Evolutionary conservation across 2,329 filamentous ascomycete species (phyloP).

Genomic region (Decorospora gaudefroyi): DNA sequence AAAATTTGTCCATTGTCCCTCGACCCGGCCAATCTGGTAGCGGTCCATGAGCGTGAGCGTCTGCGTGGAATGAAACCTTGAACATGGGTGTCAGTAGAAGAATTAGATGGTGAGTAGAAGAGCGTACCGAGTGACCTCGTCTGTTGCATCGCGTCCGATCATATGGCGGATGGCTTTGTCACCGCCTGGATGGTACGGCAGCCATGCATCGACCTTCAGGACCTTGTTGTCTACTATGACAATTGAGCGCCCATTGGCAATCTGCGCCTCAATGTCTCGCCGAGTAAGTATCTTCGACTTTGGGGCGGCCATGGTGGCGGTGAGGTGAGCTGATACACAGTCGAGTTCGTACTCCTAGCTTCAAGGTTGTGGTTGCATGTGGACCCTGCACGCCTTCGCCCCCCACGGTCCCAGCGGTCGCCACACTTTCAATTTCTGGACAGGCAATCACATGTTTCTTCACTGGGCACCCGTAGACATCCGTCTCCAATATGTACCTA

Average conservation of each 20-base stretch:
- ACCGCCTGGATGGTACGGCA: constrained; percentile 88
- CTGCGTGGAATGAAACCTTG: constrained; percentile 79
- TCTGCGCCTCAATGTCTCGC: constrained; percentile 75
- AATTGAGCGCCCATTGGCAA: constrained; percentile 78
- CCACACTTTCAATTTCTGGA: not conserved
- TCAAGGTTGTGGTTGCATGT: constrained; percentile 18
- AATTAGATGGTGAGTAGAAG: not conserved
- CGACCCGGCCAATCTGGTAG: constrained; percentile 81
- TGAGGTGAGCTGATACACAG: too few species aligned
- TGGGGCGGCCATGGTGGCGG: constrained; percentile 31
- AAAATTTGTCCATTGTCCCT: constrained; percentile 86
- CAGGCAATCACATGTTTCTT: constrained; percentile 2
- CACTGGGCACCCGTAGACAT: not conserved
- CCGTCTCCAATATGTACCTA: too few species aligned
- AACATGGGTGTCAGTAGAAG: constrained; percentile 10
- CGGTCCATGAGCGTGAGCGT: constrained; percentile 75
- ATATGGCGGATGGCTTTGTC: constrained; percentile 90
- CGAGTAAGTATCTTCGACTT: constrained; percentile 61
- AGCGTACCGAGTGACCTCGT: constrained; percentile 86
- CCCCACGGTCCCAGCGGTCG: constrained; percentile 14
- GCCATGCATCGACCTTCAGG: constrained; percentile 85
- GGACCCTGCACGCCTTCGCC: constrained; percentile 7
- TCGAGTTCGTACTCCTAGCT: too few species aligned
- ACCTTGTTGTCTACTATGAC: constrained; percentile 82
- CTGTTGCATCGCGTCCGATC: constrained; percentile 90